These are phyloP conservation scores for Fonsecaea pugnacius DNA, from an alignment of 2,329 filamentous ascomycete species.

Conservation along the genomic window DNA sequence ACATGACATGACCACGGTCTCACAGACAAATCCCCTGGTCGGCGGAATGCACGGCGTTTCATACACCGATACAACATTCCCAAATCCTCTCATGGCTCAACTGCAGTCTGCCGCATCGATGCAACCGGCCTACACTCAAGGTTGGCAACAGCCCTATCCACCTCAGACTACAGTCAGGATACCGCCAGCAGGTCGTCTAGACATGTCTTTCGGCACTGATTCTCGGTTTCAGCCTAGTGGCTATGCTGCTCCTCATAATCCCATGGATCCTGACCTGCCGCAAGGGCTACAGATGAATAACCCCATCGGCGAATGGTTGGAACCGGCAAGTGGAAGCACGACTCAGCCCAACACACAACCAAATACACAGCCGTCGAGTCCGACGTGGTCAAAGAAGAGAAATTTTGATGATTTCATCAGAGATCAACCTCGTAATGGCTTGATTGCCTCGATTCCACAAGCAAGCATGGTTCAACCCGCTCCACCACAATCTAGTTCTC, in stretches of 20 bases:
- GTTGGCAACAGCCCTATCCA: slow-evolving; percentile 32
- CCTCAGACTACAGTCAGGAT: slow-evolving; percentile 19
- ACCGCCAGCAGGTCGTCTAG: slow-evolving; percentile 21
- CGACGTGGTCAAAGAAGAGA: slow-evolving; percentile 35
- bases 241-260: slow-evolving; percentile 34
- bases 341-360: slow-evolving; percentile 34
- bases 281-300: slow-evolving; percentile 27
- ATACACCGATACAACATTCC: slow-evolving; percentile 21
- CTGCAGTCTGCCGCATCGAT: slow-evolving; percentile 26
- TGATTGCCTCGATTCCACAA: slow-evolving; percentile 20
- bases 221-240: slow-evolving; percentile 34
- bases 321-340: slow-evolving; percentile 29
- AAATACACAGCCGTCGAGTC: slow-evolving; percentile 38
- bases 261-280: slow-evolving; percentile 33
- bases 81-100: slow-evolving; percentile 23
- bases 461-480: slow-evolving; percentile 15
- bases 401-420: slow-evolving; percentile 34
- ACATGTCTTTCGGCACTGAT: slow-evolving; percentile 35
- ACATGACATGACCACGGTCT: slow-evolving; percentile 25
- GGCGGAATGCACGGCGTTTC: slow-evolving; percentile 21
- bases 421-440: slow-evolving; percentile 30
- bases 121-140: slow-evolving; percentile 27
- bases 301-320: slow-evolving; percentile 28
- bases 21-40: slow-evolving; percentile 17
- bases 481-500: slow-evolving; percentile 18